Evolutionary conservation across 2,329 filamentous ascomycete genomes (phyloP).

Genomic region (Xylaria arbuscula): DNA sequence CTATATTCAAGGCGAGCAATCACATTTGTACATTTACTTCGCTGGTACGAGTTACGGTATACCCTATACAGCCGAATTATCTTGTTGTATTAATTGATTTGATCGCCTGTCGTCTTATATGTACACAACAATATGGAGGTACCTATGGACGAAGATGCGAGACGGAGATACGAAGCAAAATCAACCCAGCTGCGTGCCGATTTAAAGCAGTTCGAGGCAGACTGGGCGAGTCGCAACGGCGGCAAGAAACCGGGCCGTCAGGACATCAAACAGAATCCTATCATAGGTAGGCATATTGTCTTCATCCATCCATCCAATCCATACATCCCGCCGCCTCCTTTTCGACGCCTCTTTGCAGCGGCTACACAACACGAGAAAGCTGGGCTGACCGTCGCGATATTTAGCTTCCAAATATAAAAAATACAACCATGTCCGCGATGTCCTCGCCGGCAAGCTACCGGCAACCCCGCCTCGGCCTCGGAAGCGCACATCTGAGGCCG

Average conservation of each 20-base stretch:
- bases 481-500: slow-evolving; percentile 57
- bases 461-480: slow-evolving; percentile 52
- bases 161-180: slow-evolving; percentile 60
- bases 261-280: slow-evolving; percentile 79
- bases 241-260: slow-evolving; percentile 76
- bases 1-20: not conserved
- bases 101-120: slow-evolving; percentile 28
- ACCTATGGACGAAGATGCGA: slow-evolving; percentile 61
- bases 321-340: no score
- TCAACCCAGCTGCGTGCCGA: slow-evolving; percentile 71
- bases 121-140: slow-evolving; percentile 22
- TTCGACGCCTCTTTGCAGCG: not conserved
- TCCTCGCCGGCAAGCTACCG: slow-evolving; percentile 64
- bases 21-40: not conserved
- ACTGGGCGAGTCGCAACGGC: slow-evolving; percentile 70
- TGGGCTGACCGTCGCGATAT: not conserved
- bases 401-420: slow-evolving; percentile 79
- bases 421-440: slow-evolving; percentile 74
- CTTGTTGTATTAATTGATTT: slow-evolving; percentile 17
- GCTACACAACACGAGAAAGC: not conserved
- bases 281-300: slow-evolving; percentile 68
- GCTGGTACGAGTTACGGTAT: slow-evolving; percentile 26
- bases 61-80: slow-evolving; percentile 15
- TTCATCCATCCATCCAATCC: not conserved
- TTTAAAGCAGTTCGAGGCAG: slow-evolving; percentile 79